Evolutionary conservation across 2,329 filamentous ascomycete species (phyloP), one percentile per base, ranked within the genome.

Genomic region (Penicillium crustosum): DNA sequence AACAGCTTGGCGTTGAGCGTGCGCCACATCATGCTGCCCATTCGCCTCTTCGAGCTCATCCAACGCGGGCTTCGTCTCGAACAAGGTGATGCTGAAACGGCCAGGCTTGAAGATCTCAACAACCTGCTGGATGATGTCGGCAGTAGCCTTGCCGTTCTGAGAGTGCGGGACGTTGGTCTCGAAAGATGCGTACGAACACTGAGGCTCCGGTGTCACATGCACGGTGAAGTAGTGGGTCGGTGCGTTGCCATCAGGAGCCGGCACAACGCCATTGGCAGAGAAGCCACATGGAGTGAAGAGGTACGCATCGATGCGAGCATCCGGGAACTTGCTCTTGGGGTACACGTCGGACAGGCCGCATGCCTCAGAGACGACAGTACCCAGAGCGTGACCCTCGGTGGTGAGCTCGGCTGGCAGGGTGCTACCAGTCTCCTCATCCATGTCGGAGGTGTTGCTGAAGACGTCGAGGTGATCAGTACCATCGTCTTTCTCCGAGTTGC

Each of bases 111-210:
- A 99, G 71, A 99, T 99, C 63, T 86, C 83, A 44, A 97, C 92
- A 1, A 97, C 94, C 65, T 97, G 91, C 75, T 96, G 87, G 61
- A 99, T 89, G 59, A 97, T 89, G 63, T 96, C 93, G 27, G 87
- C 86, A 0, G 93, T 97, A 73, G 93, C 89, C 61, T 93, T 89
- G 17, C 93, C 93, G 56, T 86, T 91, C 78, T 96, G 91, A 6
- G 87, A 88, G 27, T 91, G 89, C 1, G 94, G 94, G 4, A 99
- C 93, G 68, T 97, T 99, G 65, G 94, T 97, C 81, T 99, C 94
- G 72, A 99, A 99, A 2, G 92, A 97, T 36, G 94, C 94, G 74
- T 96, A 99, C 6, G 93, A 97, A 81, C 93, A 99, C 70, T 96
- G 87, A 15, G 93, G 91, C 81, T 99, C 94, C 0, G 94, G 94